Base-by-base conservation (phyloP, 2,329 filamentous ascomycete species). In the Calonectria naviculata region DNA sequence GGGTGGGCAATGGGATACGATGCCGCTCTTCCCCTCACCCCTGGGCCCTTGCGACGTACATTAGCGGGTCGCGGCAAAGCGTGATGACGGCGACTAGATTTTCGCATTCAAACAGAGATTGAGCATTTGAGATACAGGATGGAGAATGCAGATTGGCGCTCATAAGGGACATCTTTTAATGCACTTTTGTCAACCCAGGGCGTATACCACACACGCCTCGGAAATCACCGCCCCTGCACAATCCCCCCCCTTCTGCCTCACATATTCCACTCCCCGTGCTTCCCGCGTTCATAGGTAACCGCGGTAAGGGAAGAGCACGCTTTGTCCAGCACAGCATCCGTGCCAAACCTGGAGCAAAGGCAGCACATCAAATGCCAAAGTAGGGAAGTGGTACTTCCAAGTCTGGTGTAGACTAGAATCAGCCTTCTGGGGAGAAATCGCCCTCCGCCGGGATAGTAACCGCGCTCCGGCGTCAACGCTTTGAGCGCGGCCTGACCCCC, bases 21-120 rank as follows among this genome's bases (percentile, higher is more conserved):
- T 70, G 62, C 67, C 61, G 61, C 24, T 52, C 49, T 65, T 52
- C 62, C 62, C 67, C 61, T 62, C 44, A 44, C 49, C 64, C 64
- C 64, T 58, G 64, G 47, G 41, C n/a, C 64, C 49, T 60, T 61
- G 65, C 42, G 24, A 26, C 54, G 47, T 42, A 44, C 24, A 42
- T 29, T 41, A 56, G 68, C 63, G 54, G 63, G 63, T 66, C 68
- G 56, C 63, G 46, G 56, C 24, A 63, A 63, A 67, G 54, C 47
- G 63, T 66, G 52, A 42, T 65, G 68, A 63, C 26, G 54, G 44
- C 44, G 44, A 54, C 28, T 44, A 21, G 54, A 62, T 62, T 70
- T 66, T 62, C 68, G 62, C 68, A 66, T 70, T 29, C 17, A 12
- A 21, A 21, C 52, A 44, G 38, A 47, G 41, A 46, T 46, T 58